Evolutionary conservation across 1,139 yeast species (phyloP), one percentile per base, ranked within the genome.

Genomic region (Geotrichum histeridarum): DNA sequence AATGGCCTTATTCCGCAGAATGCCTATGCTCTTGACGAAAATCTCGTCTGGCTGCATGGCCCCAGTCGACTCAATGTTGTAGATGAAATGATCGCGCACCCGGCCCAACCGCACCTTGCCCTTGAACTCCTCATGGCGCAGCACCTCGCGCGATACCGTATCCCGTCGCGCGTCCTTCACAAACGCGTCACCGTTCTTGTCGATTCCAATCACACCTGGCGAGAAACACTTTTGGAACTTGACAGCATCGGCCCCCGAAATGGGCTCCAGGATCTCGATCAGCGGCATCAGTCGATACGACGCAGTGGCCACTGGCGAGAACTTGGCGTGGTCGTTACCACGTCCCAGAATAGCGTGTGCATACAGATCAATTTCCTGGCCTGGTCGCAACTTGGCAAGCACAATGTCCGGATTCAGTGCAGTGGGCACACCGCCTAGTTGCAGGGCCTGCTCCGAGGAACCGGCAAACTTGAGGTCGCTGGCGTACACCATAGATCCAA

Each of bases 11-110:
- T 84, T 84, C 72, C 83, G 86, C 70, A 93, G 77, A 54, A 89
- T 83, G 68, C 93, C 80, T 56, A 93, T 86, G 57, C 94, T 82
- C 72, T 93, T 93, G 73, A 87, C 83, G 72, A 93, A 93, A 54
- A 93, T 89, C 72, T 91, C 98, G 66, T 88, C 96, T 22, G 99
- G 96, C 33, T 89, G 78, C 95, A 93, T 91, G 50, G 97, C 96
- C 42, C 99, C 98, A 2, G 96, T 84, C 56, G 94, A 84, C 72
- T 93, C 99, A 54, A 93, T 88, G 67, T 88, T 89, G 76, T 89
- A 93, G 53, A 93, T 87, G 69, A 93, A 93, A 67, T 93, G 96
- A 69, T 87, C 95, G 70, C 96, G 83, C 64, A 78, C 79, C 72
- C 99, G 82, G 42, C 98, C 99, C 57, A 93, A 78, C 70, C 86